Evolutionary conservation across 2,329 filamentous ascomycete genomes (phyloP).

Genomic region (Albifimbria verrucaria): DNA sequence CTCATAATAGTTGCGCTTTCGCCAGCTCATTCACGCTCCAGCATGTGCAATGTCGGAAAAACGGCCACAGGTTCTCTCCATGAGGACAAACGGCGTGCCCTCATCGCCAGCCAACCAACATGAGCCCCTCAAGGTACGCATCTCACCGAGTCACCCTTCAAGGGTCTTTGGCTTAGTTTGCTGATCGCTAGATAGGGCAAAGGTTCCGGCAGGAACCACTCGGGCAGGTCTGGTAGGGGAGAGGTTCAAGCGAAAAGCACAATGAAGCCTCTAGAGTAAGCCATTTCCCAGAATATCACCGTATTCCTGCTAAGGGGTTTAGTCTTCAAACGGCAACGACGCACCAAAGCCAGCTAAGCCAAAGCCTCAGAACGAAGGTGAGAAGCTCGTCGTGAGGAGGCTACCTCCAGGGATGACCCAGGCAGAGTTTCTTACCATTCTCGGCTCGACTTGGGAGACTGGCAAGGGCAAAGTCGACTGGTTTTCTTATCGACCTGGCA

Average conservation of each 20-base stretch:
- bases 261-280: conserved; percentile 25
- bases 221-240: conserved; percentile 15
- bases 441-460: conserved; percentile 78
- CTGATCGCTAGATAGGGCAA: too few species aligned
- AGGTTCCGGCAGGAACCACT: conserved; percentile 17
- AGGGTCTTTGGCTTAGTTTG: neutral
- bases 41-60: conserved; percentile 34
- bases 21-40: conserved; percentile 14
- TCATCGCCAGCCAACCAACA: conserved; percentile 17
- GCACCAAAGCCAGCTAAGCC: conserved; percentile 25
- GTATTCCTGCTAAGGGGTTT: too few species aligned
- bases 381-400: conserved; percentile 82
- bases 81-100: conserved; percentile 29
- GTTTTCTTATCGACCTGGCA: conserved; percentile 63
- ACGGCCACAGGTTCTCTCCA: conserved; percentile 31
- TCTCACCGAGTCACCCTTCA: neutral
- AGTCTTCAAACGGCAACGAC: conserved; percentile 24
- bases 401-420: conserved; percentile 83
- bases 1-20: conserved; percentile 14
- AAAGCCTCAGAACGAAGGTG: conserved; percentile 45
- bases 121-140: conserved; percentile 23
- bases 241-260: conserved; percentile 18
- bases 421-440: conserved; percentile 66
- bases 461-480: conserved; percentile 85
- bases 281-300: neutral